A percentile compares a stretch with the other conserved stretches of the same genome.
These are phyloP conservation scores for Aristolochia fimbriata DNA, from an alignment of 164 flowering plant species.

Conservation along the genomic window DNA sequence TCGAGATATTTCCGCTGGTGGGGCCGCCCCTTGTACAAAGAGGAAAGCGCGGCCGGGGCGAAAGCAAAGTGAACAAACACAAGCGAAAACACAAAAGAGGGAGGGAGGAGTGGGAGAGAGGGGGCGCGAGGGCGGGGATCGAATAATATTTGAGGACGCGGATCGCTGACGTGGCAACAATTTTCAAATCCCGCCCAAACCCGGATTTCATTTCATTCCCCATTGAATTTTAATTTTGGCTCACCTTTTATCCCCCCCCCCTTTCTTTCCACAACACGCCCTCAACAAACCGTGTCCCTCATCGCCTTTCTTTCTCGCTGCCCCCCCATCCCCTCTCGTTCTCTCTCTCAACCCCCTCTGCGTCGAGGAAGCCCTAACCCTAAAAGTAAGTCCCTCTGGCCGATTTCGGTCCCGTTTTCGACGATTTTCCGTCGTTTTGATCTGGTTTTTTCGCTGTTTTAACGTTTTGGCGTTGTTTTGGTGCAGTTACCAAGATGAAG, in stretches of 20 bases:
- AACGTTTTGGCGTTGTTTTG: conserved; percentile 7
- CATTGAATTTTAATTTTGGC: conserved; percentile 12
- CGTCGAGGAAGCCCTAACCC: conserved; percentile 20
- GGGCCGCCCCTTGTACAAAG: too few relatives aligned
- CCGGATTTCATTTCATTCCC: background rate
- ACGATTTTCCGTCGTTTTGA: background rate
- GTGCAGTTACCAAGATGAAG: conserved; percentile 28
- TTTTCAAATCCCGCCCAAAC: conserved; percentile 30
- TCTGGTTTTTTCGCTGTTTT: conserved; percentile 12
- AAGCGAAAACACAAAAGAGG: background rate
- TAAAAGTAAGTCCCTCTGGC: conserved; percentile 4
- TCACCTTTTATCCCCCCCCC: conserved; percentile 7
- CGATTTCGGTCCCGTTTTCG: conserved; percentile 4
- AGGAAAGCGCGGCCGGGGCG: background rate
- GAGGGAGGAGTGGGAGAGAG: too few relatives aligned
- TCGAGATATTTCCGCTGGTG: too few relatives aligned
- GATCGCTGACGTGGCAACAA: conserved; percentile 26
- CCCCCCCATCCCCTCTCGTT: conserved; percentile 1
- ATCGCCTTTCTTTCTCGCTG: conserved; percentile 6
- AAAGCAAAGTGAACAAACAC: background rate
- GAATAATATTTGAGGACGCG: conserved; percentile 10
- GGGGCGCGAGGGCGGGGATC: background rate
- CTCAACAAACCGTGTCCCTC: conserved; percentile 5
- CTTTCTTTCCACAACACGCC: conserved; percentile 5
- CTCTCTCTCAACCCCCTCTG: background rate